These are phyloP conservation scores for Oemleria cerasiformis DNA, from an alignment of 306 rosid species.

Conservation along the genomic window DNA sequence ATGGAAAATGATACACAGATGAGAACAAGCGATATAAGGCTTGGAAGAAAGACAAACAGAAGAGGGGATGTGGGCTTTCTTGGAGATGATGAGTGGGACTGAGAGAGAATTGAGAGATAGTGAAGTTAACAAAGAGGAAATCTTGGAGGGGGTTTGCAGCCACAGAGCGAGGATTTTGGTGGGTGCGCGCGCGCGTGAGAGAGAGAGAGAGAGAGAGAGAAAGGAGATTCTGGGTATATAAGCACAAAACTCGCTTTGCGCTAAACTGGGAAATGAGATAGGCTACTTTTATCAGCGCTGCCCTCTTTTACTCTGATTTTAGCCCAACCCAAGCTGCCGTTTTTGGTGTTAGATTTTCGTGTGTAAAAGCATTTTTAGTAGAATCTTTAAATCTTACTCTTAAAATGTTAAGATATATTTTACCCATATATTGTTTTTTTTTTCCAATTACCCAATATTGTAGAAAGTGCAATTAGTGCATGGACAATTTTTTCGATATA, in stretches of 20 bases:
- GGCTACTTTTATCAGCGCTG: too few species aligned
- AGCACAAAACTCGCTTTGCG: not conserved
- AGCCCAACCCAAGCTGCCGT: not conserved
- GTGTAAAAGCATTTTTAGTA: too few species aligned
- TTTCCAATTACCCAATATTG: too few species aligned
- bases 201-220: not conserved
- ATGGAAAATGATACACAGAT: not conserved
- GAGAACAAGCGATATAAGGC: not conserved
- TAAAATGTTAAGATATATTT: too few species aligned
- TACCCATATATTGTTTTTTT: too few species aligned
- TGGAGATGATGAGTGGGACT: not conserved
- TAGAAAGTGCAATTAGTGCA: too few species aligned
- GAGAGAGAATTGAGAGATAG: not conserved
- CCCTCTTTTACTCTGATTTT: too few species aligned
- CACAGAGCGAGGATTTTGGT: slow-evolving; percentile 30
- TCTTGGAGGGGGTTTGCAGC: slow-evolving; percentile 28
- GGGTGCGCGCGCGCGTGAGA: not conserved
- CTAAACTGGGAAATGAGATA: not conserved
- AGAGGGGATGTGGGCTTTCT: not conserved
- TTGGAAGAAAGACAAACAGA: not conserved
- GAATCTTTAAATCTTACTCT: too few species aligned
- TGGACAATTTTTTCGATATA: too few species aligned
- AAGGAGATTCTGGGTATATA: slow-evolving; percentile 5
- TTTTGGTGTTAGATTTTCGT: too few species aligned
- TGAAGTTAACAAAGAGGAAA: slow-evolving; percentile 11